These are phyloP conservation scores for Taxillus chinensis DNA, from an alignment of 164 flowering plant genomes.

Conservation along the genomic window DNA sequence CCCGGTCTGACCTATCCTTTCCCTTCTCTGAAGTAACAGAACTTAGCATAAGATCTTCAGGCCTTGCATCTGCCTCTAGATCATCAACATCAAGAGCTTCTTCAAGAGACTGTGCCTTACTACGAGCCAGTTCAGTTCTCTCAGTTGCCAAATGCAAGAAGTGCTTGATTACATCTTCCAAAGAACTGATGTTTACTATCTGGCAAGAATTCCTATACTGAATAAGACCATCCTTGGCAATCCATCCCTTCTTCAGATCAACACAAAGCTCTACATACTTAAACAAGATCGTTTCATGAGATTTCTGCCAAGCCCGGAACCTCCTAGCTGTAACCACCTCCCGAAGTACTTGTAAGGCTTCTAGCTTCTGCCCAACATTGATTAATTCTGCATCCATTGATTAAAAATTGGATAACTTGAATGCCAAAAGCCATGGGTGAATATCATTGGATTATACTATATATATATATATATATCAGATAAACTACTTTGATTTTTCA, in stretches of 20 bases:
- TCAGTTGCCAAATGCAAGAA: slow-evolving; percentile 90
- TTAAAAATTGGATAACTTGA: background rate
- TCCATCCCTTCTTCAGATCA: slow-evolving; percentile 76
- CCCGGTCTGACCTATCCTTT: slow-evolving; percentile 90
- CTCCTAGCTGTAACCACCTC: slow-evolving; percentile 82
- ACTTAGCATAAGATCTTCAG: slow-evolving; percentile 92
- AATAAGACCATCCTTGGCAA: slow-evolving; percentile 90
- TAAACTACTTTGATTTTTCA: too few relatives aligned
- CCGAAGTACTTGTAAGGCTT: slow-evolving; percentile 81
- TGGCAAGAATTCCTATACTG: slow-evolving; percentile 90
- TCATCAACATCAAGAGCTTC: slow-evolving; percentile 96
- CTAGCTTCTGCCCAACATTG: slow-evolving; percentile 94
- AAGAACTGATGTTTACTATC: slow-evolving; percentile 79
- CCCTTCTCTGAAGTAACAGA: slow-evolving; percentile 97
- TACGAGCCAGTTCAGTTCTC: slow-evolving; percentile 83
- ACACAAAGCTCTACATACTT: slow-evolving; percentile 94
- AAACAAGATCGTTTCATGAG: slow-evolving; percentile 80
- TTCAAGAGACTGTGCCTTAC: slow-evolving; percentile 82
- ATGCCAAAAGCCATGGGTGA: too few relatives aligned
- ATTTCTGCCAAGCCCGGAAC: slow-evolving; percentile 79
- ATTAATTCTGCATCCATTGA: slow-evolving; percentile 61
- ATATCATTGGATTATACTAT: too few relatives aligned
- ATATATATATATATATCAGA: too few relatives aligned
- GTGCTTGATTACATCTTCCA: slow-evolving; percentile 95
- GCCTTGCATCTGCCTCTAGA: slow-evolving; percentile 87